A percentile compares a stretch with the other conserved stretches of the same genome.
Evolutionary conservation across 306 rosid genomes (phyloP).

Genomic region (Canavalia gladiata): DNA sequence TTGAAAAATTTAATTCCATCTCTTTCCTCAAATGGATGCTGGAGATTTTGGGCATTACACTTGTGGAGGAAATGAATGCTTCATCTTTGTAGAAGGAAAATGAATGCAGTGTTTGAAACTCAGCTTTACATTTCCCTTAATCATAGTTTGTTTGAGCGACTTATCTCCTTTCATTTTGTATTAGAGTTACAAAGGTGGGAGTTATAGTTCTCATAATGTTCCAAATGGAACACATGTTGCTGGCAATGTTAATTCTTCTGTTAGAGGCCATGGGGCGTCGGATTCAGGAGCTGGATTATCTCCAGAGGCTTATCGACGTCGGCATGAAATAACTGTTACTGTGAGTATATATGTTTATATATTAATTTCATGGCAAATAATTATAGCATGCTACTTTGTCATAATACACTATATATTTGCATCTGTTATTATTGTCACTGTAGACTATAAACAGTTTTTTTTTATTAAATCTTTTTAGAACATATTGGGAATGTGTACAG

Average conservation of each 20-base stretch:
- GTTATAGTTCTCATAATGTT: slow-evolving; percentile 53
- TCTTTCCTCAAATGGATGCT: slow-evolving; percentile 31
- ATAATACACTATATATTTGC: background rate
- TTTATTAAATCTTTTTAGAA: background rate
- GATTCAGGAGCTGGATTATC: slow-evolving; percentile 80
- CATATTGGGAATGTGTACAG: slow-evolving; percentile 4
- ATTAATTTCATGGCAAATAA: background rate
- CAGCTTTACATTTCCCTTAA: background rate
- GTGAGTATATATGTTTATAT: slow-evolving; percentile 61
- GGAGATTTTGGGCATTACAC: slow-evolving; percentile 19
- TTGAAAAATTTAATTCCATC: background rate
- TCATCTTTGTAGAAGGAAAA: slow-evolving; percentile 23
- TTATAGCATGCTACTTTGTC: background rate
- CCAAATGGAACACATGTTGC: slow-evolving; percentile 60
- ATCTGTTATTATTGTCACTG: slow-evolving; percentile 54
- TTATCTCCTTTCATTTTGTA: slow-evolving; percentile 44
- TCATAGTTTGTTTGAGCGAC: slow-evolving; percentile 19
- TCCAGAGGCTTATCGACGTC: slow-evolving; percentile 78
- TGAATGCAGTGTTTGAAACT: background rate
- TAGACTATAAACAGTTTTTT: background rate
- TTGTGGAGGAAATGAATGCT: slow-evolving; percentile 11
- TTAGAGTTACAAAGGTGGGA: slow-evolving; percentile 70
- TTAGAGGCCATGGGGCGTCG: slow-evolving; percentile 60
- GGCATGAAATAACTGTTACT: slow-evolving; percentile 84
- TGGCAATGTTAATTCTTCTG: slow-evolving; percentile 62